Evolutionary conservation across 148 eudicot genomes (phyloP).

Genomic region (Chenopodium quinoa): DNA sequence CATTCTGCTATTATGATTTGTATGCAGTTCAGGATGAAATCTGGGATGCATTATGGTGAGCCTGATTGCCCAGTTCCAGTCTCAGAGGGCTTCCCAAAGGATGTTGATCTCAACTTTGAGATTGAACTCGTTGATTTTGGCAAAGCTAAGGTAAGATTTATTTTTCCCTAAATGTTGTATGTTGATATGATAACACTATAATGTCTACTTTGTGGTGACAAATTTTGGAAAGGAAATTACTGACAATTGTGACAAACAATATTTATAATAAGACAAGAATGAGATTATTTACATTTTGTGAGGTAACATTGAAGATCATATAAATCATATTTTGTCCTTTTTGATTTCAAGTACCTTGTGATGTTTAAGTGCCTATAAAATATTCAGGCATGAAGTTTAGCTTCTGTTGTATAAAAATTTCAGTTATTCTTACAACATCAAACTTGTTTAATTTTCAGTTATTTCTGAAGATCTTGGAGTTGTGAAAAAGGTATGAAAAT

Average conservation of each 20-base stretch:
- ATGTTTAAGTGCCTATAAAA: background rate
- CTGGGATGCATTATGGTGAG: slow-evolving; percentile 95
- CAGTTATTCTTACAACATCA: background rate
- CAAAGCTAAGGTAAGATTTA: slow-evolving; percentile 74
- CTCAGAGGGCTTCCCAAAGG: slow-evolving; percentile 80
- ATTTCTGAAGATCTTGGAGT: slow-evolving; percentile 83
- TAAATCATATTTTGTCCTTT: background rate
- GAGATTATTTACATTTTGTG: slow-evolving; percentile 4
- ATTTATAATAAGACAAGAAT: no score
- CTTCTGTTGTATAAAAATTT: background rate
- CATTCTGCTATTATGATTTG: slow-evolving; percentile 12
- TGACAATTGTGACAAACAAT: background rate
- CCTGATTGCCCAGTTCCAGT: slow-evolving; percentile 81
- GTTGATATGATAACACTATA: background rate
- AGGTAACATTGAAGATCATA: background rate
- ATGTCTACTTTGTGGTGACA: background rate
- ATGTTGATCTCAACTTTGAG: slow-evolving; percentile 90
- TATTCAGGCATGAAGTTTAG: background rate
- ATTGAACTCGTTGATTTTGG: slow-evolving; percentile 85
- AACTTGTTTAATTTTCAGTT: slow-evolving; percentile 47
- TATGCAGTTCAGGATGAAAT: slow-evolving; percentile 86
- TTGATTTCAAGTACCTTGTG: background rate
- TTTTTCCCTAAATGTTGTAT: background rate
- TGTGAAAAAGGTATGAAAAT: slow-evolving; percentile 76
- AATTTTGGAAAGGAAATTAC: background rate